These are phyloP conservation scores for Podospora pseudocomata DNA, from an alignment of 495 filamentous ascomycete species.

Conservation along the genomic window DNA sequence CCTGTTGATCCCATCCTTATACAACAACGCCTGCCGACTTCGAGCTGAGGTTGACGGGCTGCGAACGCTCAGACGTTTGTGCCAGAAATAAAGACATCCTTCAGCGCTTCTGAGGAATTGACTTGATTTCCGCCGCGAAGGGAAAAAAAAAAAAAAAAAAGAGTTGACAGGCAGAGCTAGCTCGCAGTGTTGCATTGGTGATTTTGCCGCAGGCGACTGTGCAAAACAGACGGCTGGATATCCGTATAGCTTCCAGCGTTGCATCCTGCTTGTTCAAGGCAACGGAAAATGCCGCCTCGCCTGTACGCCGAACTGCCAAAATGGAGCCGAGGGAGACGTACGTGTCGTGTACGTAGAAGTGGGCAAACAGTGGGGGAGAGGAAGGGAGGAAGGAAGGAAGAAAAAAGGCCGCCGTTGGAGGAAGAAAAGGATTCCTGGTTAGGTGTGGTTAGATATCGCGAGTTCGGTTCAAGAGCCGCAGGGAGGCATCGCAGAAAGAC, in stretches of 20 bases:
- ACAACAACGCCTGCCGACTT: neutral
- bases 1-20: neutral
- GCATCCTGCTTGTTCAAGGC: slow-evolving; percentile 14
- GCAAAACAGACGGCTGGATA: slow-evolving; percentile 15
- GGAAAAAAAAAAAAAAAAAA: neutral
- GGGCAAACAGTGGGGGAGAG: neutral
- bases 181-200: slow-evolving; percentile 26
- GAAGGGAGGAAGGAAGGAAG: neutral
- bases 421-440: neutral
- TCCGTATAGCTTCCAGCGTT: slow-evolving; percentile 13
- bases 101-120: slow-evolving; percentile 1
- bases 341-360: neutral
- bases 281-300: slow-evolving; percentile 20
- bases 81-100: neutral
- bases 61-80: neutral
- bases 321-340: neutral
- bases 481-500: neutral
- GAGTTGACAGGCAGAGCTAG: neutral
- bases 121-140: neutral
- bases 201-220: slow-evolving; percentile 23
- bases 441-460: neutral
- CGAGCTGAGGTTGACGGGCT: neutral
- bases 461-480: slow-evolving; percentile 9
- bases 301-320: slow-evolving; percentile 14
- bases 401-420: neutral